phyloP scores from a whole-genome alignment of 805 yeast genomes.

The Blastobotrys parvus region DNA sequence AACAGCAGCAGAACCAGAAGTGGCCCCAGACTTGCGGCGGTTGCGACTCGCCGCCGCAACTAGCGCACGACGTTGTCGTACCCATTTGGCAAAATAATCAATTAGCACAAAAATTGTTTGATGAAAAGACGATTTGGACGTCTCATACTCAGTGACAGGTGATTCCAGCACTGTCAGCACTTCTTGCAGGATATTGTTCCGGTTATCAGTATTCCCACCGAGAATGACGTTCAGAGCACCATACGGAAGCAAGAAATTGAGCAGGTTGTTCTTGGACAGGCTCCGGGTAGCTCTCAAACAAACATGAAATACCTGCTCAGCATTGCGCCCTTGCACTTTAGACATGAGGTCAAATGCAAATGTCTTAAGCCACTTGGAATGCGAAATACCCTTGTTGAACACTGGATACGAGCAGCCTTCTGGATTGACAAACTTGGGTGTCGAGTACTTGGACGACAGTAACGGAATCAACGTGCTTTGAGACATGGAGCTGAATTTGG shows the following conservation, averaged over 20 bases:
- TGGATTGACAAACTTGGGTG: constrained; percentile 40
- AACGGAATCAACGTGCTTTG: constrained; percentile 71
- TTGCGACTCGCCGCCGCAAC: not conserved
- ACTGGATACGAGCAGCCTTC: constrained; percentile 55
- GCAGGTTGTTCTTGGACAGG: constrained; percentile 47
- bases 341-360: constrained; percentile 61
- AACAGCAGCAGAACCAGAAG: constrained; percentile 9
- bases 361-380: constrained; percentile 63
- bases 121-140: constrained; percentile 39
- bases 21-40: not conserved
- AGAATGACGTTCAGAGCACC: constrained; percentile 58
- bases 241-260: constrained; percentile 70
- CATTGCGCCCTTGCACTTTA: constrained; percentile 28
- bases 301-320: constrained; percentile 46
- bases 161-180: not conserved
- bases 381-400: constrained; percentile 32
- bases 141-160: not conserved
- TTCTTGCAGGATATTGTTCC: not conserved
- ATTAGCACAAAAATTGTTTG: constrained; percentile 68
- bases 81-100: constrained; percentile 81
- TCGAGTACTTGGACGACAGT: constrained; percentile 58
- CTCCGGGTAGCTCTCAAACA: constrained; percentile 58
- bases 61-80: constrained; percentile 18
- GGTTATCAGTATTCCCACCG: constrained; percentile 19
- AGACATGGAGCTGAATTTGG: constrained; percentile 52